Evolutionary conservation across 1,284 basidiomycete species (phyloP).

Genomic region (Trametes sp.): DNA sequence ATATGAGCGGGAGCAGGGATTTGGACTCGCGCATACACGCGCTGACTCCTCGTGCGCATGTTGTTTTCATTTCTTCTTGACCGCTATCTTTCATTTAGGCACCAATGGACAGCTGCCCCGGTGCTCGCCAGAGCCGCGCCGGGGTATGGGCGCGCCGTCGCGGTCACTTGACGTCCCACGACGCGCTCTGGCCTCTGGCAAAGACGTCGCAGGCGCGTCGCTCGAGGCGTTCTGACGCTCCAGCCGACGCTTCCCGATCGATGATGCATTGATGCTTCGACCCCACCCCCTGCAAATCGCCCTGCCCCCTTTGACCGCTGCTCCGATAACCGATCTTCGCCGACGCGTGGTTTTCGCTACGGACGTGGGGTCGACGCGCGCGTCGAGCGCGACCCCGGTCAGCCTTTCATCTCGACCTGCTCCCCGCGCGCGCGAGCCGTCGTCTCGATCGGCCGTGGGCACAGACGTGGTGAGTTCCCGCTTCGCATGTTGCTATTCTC

Average conservation of each 20-base stretch:
- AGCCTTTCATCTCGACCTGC: slow-evolving; percentile 2
- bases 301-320: too few relatives aligned
- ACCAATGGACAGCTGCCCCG: too few relatives aligned
- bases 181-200: neutral
- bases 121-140: too few relatives aligned
- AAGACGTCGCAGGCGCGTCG: slow-evolving; percentile 1
- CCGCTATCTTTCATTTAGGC: neutral
- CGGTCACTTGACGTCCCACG: neutral
- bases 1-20: neutral
- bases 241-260: neutral
- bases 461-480: too few relatives aligned
- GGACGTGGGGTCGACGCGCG: neutral
- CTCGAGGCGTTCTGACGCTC: neutral
- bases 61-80: neutral
- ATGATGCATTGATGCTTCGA: slow-evolving; percentile 2
- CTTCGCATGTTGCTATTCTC: neutral
- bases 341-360: neutral
- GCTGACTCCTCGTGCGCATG: too few relatives aligned
- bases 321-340: slow-evolving; percentile 12
- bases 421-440: neutral
- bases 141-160: too few relatives aligned
- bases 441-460: neutral
- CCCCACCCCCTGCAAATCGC: neutral
- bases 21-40: too few relatives aligned
- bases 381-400: slow-evolving; percentile 18